A percentile compares a stretch with the other conserved stretches of the same genome.
Conservation (phyloP, 345 rosid species). For the Gossypium arboreum region DNA sequence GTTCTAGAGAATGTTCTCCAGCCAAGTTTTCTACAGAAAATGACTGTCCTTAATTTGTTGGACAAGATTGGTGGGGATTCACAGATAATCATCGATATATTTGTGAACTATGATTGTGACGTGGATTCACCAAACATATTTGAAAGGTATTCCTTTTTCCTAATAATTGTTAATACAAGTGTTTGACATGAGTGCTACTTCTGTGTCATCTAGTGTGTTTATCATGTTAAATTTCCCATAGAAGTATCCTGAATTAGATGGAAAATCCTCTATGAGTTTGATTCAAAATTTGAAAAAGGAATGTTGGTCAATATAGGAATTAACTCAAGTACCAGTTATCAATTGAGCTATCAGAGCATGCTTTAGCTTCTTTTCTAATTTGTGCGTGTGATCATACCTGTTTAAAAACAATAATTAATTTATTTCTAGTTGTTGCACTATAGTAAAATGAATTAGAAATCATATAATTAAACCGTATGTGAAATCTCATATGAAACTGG, state of each 20-base stretch:
- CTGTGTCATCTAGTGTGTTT: neutral
- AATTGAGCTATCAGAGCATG: neutral
- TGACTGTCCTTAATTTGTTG: constrained; percentile 83
- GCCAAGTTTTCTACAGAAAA: constrained; percentile 96
- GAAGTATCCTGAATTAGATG: neutral
- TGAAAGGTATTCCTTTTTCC: constrained; percentile 63
- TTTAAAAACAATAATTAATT: neutral
- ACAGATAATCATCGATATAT: constrained; percentile 71
- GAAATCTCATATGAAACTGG: neutral
- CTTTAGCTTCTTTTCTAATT: neutral
- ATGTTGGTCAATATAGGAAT: neutral
- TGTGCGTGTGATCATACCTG: neutral
- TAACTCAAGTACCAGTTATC: neutral
- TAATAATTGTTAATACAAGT: neutral
- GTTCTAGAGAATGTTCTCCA: constrained; percentile 95
- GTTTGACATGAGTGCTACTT: neutral
- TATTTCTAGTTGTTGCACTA: constrained; percentile 2
- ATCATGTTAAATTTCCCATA: neutral
- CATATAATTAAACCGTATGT: constrained; percentile 43
- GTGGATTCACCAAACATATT: constrained; percentile 91
- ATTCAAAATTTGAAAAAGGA: neutral
- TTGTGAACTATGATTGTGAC: constrained; percentile 93
- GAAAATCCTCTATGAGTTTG: neutral
- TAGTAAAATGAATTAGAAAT: constrained; percentile 54
- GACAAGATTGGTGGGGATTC: constrained; percentile 80